Percentiles rank a stretch among this genome's conserved stretches.
Evolutionary conservation across 2,329 filamentous ascomycete genomes (phyloP).

Genomic region (Alternaria solani): DNA sequence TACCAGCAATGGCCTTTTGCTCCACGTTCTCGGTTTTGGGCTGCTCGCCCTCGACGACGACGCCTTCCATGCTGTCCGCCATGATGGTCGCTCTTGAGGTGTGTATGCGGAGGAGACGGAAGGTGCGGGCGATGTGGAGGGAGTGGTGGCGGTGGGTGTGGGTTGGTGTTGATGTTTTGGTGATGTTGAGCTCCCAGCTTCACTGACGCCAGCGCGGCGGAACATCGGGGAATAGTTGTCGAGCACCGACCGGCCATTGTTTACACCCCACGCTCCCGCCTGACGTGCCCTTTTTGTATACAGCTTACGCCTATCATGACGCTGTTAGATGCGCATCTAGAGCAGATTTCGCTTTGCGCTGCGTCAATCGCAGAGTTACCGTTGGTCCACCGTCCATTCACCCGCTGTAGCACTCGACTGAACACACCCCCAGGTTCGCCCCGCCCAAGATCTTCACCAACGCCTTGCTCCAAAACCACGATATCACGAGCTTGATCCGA

Average conservation of each 20-base stretch:
- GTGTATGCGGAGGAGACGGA: conserved; percentile 15
- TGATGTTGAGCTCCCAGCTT: conserved; percentile 28
- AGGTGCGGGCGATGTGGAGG: conserved; percentile 25
- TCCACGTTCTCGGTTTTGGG: conserved; percentile 52
- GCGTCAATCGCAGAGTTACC: conserved; percentile 58
- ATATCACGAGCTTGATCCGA: conserved; percentile 93
- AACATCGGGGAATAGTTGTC: conserved; percentile 25
- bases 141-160: conserved; percentile 17
- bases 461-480: conserved; percentile 83
- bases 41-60: conserved; percentile 53
- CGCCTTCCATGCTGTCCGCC: conserved; percentile 62
- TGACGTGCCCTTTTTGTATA: neutral
- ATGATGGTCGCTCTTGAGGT: conserved; percentile 45
- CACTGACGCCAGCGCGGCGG: conserved; percentile 23
- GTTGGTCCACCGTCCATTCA: conserved; percentile 34
- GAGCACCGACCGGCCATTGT: conserved; percentile 23
- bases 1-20: conserved; percentile 52
- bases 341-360: conserved; percentile 60
- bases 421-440: conserved; percentile 71
- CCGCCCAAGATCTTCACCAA: conserved; percentile 95
- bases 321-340: conserved; percentile 58
- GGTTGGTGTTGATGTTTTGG: conserved; percentile 31
- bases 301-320: conserved; percentile 41
- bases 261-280: conserved; percentile 24
- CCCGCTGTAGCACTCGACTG: conserved; percentile 14